These are phyloP conservation scores for Apocynum venetum DNA, from an alignment of 257 asterid species.

Conservation along the genomic window DNA sequence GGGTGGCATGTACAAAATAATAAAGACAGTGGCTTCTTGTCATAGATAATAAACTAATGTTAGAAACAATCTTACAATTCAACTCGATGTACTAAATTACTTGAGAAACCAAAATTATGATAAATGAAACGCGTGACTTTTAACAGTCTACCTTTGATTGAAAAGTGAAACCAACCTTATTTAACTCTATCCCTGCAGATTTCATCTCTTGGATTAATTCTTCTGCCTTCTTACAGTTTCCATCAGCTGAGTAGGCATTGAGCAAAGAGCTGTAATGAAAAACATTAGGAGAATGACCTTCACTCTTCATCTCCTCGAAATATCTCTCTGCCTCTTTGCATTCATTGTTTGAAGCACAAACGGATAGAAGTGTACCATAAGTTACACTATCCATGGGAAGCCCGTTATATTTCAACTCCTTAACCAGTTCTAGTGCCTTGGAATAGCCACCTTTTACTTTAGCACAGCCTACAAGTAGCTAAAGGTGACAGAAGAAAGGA, in stretches of 20 bases:
- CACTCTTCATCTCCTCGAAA: slow-evolving; percentile 81
- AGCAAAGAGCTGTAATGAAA: slow-evolving; percentile 95
- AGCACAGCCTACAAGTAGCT: slow-evolving; percentile 89
- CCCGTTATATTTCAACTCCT: slow-evolving; percentile 61
- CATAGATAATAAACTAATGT: neutral
- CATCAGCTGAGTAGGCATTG: slow-evolving; percentile 79
- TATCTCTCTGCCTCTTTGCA: slow-evolving; percentile 80
- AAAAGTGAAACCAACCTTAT: slow-evolving; percentile 51
- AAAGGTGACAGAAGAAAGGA: slow-evolving; percentile 26
- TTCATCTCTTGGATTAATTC: slow-evolving; percentile 72
- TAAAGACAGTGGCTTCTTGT: neutral
- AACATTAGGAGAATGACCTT: slow-evolving; percentile 80
- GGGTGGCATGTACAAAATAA: neutral
- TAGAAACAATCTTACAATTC: neutral
- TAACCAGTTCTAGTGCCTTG: slow-evolving; percentile 80
- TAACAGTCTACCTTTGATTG: neutral
- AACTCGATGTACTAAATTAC: neutral
- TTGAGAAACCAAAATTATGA: neutral
- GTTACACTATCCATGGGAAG: slow-evolving; percentile 71
- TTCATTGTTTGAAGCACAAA: slow-evolving; percentile 78
- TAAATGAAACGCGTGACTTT: neutral
- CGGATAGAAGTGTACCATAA: slow-evolving; percentile 86
- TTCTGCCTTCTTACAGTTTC: slow-evolving; percentile 70
- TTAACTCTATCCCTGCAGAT: slow-evolving; percentile 57
- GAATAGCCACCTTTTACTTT: slow-evolving; percentile 68